These are phyloP conservation scores for Fraxinus baroniana DNA, from an alignment of 305 asterid species.

Conservation along the genomic window DNA sequence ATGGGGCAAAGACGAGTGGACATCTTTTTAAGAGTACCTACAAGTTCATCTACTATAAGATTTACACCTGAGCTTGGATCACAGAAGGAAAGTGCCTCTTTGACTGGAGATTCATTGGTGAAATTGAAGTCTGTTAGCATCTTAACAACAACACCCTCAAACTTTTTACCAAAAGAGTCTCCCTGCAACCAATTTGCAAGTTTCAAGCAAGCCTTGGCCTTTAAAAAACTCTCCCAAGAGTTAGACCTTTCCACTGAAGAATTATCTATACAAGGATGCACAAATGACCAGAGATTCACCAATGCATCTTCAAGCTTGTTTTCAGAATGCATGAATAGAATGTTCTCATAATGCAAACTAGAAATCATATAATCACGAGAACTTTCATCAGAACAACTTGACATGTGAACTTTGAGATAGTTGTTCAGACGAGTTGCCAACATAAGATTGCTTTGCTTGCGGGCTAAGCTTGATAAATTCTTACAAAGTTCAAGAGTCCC, in stretches of 20 bases:
- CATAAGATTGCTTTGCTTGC: conserved; percentile 78
- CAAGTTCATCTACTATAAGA: conserved; percentile 67
- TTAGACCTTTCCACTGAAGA: conserved; percentile 45
- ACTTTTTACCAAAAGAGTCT: conserved; percentile 38
- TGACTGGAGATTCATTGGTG: conserved; percentile 41
- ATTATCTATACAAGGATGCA: conserved; percentile 61
- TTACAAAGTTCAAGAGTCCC: conserved; percentile 79
- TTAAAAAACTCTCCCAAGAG: conserved; percentile 56
- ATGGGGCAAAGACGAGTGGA: conserved; percentile 86
- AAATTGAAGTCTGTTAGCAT: conserved; percentile 56
- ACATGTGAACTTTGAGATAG: conserved; percentile 57
- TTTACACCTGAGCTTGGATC: conserved; percentile 38
- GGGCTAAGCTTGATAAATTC: conserved; percentile 69
- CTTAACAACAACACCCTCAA: conserved; percentile 54
- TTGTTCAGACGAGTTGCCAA: conserved; percentile 74
- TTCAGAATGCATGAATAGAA: conserved; percentile 72
- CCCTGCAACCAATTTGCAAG: conserved; percentile 78
- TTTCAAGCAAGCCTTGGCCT: conserved; percentile 96
- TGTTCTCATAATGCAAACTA: conserved; percentile 68
- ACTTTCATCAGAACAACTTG: conserved; percentile 54
- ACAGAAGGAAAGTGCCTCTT: conserved; percentile 34
- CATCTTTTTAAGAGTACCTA: conserved; percentile 67
- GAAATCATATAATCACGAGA: conserved; percentile 53
- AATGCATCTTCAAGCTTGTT: conserved; percentile 73
- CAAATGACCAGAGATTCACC: conserved; percentile 67